Conservation (phyloP, 495 filamentous ascomycete genomes). For the Penicillium steckii region DNA sequence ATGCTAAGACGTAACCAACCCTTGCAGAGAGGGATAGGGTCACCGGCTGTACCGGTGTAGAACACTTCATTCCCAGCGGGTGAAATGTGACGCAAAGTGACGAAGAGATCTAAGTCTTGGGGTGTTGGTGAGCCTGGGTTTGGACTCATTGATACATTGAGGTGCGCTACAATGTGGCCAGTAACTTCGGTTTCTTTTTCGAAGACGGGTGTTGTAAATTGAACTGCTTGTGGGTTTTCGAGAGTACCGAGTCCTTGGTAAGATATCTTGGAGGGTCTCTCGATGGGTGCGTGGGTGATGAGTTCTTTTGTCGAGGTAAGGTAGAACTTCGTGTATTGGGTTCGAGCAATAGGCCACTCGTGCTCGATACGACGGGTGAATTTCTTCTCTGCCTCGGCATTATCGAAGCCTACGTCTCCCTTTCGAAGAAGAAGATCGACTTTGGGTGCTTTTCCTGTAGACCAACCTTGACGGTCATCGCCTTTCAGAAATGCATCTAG, state of each 20-base stretch:
- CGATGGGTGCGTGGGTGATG: not conserved
- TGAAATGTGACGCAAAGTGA: slow-evolving; percentile 59
- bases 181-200: slow-evolving; percentile 62
- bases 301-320: slow-evolving; percentile 44
- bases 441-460: slow-evolving; percentile 52
- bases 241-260: slow-evolving; percentile 57
- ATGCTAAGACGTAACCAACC: slow-evolving; percentile 51
- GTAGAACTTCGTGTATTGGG: slow-evolving; percentile 56
- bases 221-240: slow-evolving; percentile 41
- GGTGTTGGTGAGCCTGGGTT: slow-evolving; percentile 27
- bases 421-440: slow-evolving; percentile 59
- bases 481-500: slow-evolving; percentile 67
- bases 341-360: slow-evolving; percentile 64
- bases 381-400: slow-evolving; percentile 52
- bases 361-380: slow-evolving; percentile 52
- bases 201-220: slow-evolving; percentile 56
- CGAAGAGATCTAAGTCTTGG: slow-evolving; percentile 63
- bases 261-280: slow-evolving; percentile 33
- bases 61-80: slow-evolving; percentile 56
- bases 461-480: slow-evolving; percentile 60
- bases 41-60: slow-evolving; percentile 56
- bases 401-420: slow-evolving; percentile 62
- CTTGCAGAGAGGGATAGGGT: slow-evolving; percentile 41
- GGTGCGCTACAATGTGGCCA: slow-evolving; percentile 60
- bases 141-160: slow-evolving; percentile 57